phyloP scores from a whole-genome alignment of 441 rosid genomes.

The Isatis lusitanica region DNA sequence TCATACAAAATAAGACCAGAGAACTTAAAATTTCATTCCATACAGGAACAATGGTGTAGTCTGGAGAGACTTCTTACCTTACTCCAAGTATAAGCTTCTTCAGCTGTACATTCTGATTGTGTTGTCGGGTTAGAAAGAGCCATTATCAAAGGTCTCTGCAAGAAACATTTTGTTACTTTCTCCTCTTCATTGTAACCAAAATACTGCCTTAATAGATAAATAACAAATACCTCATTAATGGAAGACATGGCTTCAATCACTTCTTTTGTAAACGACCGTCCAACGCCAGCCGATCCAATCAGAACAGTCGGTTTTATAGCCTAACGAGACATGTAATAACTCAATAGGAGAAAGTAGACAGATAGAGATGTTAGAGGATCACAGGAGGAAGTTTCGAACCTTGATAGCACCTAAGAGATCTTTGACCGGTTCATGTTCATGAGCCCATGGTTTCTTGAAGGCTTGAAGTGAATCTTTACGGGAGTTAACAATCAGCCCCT shows the following conservation, averaged over 20 bases:
- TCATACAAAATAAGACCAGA: conserved; percentile 22
- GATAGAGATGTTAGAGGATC: background rate
- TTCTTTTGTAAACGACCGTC: conserved; percentile 80
- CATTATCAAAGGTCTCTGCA: conserved; percentile 84
- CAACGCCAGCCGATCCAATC: conserved; percentile 91
- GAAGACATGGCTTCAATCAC: conserved; percentile 83
- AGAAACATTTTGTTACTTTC: background rate
- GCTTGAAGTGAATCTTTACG: conserved; percentile 84
- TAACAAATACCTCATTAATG: conserved; percentile 57
- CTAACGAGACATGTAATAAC: conserved; percentile 36
- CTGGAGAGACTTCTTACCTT: conserved; percentile 44
- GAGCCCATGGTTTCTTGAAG: conserved; percentile 97
- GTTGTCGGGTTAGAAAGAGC: conserved; percentile 97
- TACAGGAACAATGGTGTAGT: background rate
- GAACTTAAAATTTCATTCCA: background rate
- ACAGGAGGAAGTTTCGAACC: conserved; percentile 41
- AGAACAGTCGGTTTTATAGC: conserved; percentile 82
- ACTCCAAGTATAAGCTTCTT: conserved; percentile 93
- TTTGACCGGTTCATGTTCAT: conserved; percentile 70
- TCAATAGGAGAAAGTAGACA: background rate
- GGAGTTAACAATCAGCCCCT: conserved; percentile 89
- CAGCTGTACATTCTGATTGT: conserved; percentile 95
- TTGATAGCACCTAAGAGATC: conserved; percentile 68
- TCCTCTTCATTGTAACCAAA: background rate
- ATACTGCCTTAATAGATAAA: background rate